A percentile compares a stretch with the other conserved stretches of the same genome.
These are phyloP conservation scores for Claviceps cyperi DNA, from an alignment of 2,329 filamentous ascomycete species.

Conservation along the genomic window DNA sequence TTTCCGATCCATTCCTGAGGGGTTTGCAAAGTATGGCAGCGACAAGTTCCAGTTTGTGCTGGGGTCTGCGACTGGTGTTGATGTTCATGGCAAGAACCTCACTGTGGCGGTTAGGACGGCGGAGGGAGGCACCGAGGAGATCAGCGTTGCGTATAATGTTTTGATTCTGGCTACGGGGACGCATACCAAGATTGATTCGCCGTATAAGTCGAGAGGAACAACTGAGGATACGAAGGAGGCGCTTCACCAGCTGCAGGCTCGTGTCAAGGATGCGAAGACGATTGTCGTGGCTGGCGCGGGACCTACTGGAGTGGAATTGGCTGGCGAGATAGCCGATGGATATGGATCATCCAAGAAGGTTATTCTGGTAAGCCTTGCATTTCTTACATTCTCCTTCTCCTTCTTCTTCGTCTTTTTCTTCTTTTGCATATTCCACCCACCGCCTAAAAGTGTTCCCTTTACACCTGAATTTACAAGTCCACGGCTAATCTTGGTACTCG, in stretches of 20 bases:
- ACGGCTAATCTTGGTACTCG: background rate
- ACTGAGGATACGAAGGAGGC: slow-evolving; percentile 26
- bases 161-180: slow-evolving; percentile 40
- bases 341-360: slow-evolving; percentile 12
- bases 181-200: slow-evolving; percentile 23
- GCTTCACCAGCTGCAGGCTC: slow-evolving; percentile 18
- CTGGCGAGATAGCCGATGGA: slow-evolving; percentile 18
- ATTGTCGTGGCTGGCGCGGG: slow-evolving; percentile 26
- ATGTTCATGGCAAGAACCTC: slow-evolving; percentile 21
- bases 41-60: slow-evolving; percentile 33
- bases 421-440: background rate
- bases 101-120: background rate
- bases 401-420: background rate
- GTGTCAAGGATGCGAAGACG: slow-evolving; percentile 12
- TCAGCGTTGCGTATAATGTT: slow-evolving; percentile 20
- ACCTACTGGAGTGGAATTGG: slow-evolving; percentile 23
- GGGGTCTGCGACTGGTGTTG: slow-evolving; percentile 26
- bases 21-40: slow-evolving; percentile 16
- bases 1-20: slow-evolving; percentile 29
- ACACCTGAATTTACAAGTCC: background rate
- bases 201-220: slow-evolving; percentile 33
- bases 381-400: background rate
- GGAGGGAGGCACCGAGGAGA: background rate
- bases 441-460: background rate
- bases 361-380: background rate